Evolutionary conservation across 2,329 filamentous ascomycete species (phyloP).

Genomic region (Diaporthe ilicicola): DNA sequence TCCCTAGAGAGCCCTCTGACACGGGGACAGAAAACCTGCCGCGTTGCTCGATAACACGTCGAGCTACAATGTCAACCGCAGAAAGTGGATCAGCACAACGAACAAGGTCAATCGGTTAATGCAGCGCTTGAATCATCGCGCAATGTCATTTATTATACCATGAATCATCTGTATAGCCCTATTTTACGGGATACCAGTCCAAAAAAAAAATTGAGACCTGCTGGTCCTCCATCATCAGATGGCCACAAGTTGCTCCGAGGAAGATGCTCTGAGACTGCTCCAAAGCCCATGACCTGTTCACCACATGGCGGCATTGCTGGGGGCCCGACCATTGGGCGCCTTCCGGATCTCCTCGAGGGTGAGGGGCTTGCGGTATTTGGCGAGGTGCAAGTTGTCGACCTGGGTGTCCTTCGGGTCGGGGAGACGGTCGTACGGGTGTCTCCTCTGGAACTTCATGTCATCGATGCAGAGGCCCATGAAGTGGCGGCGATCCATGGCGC

Average conservation of each 20-base stretch:
- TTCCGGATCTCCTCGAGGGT: constrained; percentile 16
- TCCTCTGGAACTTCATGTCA: neutral
- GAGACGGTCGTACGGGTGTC: neutral
- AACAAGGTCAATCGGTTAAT: neutral
- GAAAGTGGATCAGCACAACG: neutral
- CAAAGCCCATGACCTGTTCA: neutral
- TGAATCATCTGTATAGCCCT: neutral
- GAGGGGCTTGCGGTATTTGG: constrained; percentile 2
- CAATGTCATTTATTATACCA: neutral
- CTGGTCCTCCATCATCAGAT: neutral
- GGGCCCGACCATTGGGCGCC: neutral
- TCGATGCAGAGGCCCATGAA: neutral
- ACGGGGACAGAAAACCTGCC: too few species aligned
- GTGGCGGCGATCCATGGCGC: neutral
- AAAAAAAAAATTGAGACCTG: neutral
- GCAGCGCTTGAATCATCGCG: neutral
- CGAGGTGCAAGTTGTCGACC: neutral
- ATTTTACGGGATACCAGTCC: neutral
- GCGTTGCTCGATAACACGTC: neutral
- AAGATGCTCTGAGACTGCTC: too few species aligned
- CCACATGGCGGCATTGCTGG: neutral
- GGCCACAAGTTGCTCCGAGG: neutral
- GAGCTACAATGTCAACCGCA: neutral
- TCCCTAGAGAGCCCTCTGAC: rapidly evolving
- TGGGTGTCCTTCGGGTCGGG: neutral